Conservation (phyloP, 2,329 filamentous ascomycete genomes). For the Cercospora sp. region DNA sequence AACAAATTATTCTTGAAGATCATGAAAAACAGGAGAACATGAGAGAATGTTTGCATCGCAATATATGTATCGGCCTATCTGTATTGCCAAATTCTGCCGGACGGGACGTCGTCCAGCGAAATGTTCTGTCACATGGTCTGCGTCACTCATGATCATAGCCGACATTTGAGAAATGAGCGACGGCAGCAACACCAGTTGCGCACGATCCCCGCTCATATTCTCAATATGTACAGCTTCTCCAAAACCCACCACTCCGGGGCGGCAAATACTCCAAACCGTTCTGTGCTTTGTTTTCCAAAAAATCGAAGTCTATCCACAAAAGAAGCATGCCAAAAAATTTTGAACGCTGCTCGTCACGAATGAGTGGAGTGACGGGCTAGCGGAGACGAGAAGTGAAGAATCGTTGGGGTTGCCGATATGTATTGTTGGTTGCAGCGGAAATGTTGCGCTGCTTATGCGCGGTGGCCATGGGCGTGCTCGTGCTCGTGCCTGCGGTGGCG, state of each 20-base stretch:
- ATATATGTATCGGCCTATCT: constrained; percentile 9
- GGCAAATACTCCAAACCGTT: constrained; percentile 17
- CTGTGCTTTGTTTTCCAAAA: constrained; percentile 3
- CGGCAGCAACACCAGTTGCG: constrained; percentile 24
- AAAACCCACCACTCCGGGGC: constrained; percentile 7
- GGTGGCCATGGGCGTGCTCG: constrained; percentile 33
- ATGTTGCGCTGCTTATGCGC: constrained; percentile 10
- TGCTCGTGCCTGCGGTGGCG: constrained; percentile 33
- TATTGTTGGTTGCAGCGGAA: neutral
- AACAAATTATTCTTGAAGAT: neutral
- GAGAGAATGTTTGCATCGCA: neutral
- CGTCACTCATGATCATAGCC: constrained; percentile 24
- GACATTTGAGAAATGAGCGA: neutral
- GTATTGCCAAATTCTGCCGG: constrained; percentile 8
- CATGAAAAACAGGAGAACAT: neutral
- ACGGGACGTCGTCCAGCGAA: constrained; percentile 3
- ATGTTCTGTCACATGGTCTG: constrained; percentile 10
- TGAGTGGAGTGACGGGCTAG: constrained; percentile 20
- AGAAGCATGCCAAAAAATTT: constrained; percentile 27
- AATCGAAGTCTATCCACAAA: constrained; percentile 23
- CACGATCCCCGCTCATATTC: constrained; percentile 3
- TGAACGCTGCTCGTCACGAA: constrained; percentile 8
- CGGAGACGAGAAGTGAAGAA: constrained; percentile 15
- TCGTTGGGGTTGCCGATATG: neutral
- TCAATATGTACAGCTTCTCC: constrained; percentile 16